Evolutionary conservation across 106 monocot species (phyloP).

Genomic region (Dendrobium huoshanense): DNA sequence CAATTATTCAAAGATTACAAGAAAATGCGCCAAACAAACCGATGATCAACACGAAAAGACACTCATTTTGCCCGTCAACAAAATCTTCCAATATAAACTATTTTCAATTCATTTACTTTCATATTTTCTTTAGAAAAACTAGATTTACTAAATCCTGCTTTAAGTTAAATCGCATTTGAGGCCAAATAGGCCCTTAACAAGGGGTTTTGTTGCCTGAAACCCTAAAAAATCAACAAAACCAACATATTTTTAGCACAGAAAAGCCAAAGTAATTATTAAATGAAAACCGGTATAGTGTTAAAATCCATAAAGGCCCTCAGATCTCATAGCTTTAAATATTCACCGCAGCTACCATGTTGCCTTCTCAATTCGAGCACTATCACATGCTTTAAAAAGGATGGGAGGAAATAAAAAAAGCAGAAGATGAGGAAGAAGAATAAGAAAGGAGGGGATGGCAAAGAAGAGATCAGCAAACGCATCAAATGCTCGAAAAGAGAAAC

Average conservation of each 20-base stretch:
- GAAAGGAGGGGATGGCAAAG: background rate
- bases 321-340: slow-evolving; percentile 17
- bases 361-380: background rate
- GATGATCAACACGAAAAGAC: too few relatives aligned
- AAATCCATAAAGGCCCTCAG: slow-evolving; percentile 10
- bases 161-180: too few relatives aligned
- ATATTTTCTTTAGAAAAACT: too few relatives aligned
- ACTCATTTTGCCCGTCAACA: too few relatives aligned
- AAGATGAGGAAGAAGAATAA: background rate
- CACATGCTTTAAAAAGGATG: background rate
- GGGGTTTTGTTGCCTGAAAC: background rate
- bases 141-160: too few relatives aligned
- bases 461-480: background rate
- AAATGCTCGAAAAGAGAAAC: slow-evolving; percentile 10
- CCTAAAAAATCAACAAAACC: background rate
- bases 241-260: background rate
- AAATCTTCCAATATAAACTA: too few relatives aligned
- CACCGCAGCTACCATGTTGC: background rate
- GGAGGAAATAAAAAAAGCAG: background rate
- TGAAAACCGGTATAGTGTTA: background rate
- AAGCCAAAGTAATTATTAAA: background rate
- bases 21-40: too few relatives aligned
- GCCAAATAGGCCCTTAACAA: too few relatives aligned
- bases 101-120: too few relatives aligned
- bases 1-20: too few relatives aligned